A percentile compares a stretch with the other conserved stretches of the same genome.
Conservation (phyloP, 768 basidiomycete genomes). For the Phlegmacium glaucopus region DNA sequence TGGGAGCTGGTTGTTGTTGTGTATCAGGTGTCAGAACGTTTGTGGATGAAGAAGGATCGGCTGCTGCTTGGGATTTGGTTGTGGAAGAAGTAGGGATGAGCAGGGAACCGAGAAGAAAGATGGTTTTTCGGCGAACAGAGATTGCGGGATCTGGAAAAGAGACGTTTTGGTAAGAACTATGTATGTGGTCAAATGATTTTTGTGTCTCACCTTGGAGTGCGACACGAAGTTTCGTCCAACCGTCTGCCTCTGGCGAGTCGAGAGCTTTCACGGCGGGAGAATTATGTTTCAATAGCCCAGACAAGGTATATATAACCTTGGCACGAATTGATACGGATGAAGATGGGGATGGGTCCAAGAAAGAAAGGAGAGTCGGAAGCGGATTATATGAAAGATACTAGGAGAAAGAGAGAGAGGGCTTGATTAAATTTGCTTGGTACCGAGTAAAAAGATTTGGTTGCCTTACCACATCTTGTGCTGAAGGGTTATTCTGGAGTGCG, state of each 20-base stretch:
- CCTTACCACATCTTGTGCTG: constrained; percentile 74
- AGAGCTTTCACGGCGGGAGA: constrained; percentile 59
- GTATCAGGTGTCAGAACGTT: constrained; percentile 23
- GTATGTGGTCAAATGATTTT: neutral
- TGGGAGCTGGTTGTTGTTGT: constrained; percentile 9
- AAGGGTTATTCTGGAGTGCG: constrained; percentile 85
- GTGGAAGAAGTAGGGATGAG: constrained; percentile 44
- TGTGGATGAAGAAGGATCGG: constrained; percentile 7
- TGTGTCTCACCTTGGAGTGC: constrained; percentile 53
- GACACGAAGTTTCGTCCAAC: constrained; percentile 61
- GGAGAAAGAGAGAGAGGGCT: neutral
- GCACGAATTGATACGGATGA: constrained; percentile 56
- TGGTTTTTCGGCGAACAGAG: constrained; percentile 69
- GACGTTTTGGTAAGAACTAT: neutral
- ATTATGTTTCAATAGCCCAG: constrained; percentile 77
- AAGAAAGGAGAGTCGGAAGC: constrained; percentile 57
- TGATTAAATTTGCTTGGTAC: neutral
- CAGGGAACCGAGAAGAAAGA: constrained; percentile 73
- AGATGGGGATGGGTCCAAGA: constrained; percentile 49
- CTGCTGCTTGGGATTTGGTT: constrained; percentile 6
- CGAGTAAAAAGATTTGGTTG: constrained; percentile 7
- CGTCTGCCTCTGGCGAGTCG: constrained; percentile 40
- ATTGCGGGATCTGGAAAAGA: constrained; percentile 65
- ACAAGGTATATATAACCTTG: constrained; percentile 83
- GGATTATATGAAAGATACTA: constrained; percentile 69